These are phyloP conservation scores for Mimosa pudica DNA, from an alignment of 306 rosid genomes.

Conservation along the genomic window DNA sequence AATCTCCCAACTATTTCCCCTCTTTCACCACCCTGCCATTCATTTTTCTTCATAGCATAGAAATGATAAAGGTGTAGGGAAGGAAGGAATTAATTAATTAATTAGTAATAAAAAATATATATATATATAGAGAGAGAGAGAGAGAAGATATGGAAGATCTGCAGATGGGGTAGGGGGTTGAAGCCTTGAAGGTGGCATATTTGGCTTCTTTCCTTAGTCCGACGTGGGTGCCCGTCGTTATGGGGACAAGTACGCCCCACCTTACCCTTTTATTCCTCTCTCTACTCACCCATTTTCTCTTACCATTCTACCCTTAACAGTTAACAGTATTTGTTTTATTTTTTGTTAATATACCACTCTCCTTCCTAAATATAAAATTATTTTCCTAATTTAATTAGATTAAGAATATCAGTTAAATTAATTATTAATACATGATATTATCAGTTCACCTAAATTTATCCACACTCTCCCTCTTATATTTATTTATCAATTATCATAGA, in stretches of 20 bases:
- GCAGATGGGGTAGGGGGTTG: constrained; percentile 55
- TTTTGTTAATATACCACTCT: too few species aligned
- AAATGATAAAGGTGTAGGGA: not conserved
- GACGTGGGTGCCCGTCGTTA: constrained; percentile 76
- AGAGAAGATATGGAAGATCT: constrained; percentile 69
- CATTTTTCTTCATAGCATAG: not conserved
- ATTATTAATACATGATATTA: too few species aligned
- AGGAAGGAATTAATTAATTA: not conserved
- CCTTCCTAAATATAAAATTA: too few species aligned
- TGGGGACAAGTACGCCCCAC: constrained; percentile 69
- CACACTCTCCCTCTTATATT: too few species aligned
- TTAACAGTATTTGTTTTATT: too few species aligned
- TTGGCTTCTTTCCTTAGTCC: constrained; percentile 65
- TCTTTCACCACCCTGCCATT: constrained; percentile 35
- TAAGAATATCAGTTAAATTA: too few species aligned
- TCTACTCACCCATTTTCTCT: constrained; percentile 36
- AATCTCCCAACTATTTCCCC: constrained; percentile 33
- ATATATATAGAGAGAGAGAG: constrained; percentile 52
- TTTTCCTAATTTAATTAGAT: too few species aligned
- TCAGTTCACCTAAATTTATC: too few species aligned
- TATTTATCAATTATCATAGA: too few species aligned
- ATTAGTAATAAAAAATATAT: not conserved
- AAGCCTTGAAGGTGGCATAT: constrained; percentile 75
- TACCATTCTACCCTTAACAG: not conserved
- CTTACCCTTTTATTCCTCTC: constrained; percentile 51